Evolutionary conservation across 2,329 filamentous ascomycete genomes (phyloP).

Genomic region (Monilinia laxa): DNA sequence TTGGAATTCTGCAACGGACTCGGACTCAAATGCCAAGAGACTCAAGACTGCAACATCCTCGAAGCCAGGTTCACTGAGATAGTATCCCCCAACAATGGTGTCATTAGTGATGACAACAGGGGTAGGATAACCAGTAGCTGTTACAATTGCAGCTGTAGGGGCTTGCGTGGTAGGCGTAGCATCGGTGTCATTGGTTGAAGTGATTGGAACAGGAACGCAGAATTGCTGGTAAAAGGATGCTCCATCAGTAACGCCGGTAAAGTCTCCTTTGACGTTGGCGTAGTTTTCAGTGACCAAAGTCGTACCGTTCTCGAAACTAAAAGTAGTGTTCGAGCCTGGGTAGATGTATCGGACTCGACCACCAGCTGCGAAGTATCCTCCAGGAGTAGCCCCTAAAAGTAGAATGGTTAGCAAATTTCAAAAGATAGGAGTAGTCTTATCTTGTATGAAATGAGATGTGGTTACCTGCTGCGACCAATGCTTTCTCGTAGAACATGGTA

Average conservation of each 20-base stretch:
- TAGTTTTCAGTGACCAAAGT: constrained; percentile 39
- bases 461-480: constrained; percentile 30
- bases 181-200: neutral
- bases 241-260: constrained; percentile 37
- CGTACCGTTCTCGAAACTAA: constrained; percentile 46
- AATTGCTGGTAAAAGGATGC: constrained; percentile 36
- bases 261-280: constrained; percentile 42
- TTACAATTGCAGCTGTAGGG: constrained; percentile 23
- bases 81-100: constrained; percentile 36
- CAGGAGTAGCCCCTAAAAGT: constrained; percentile 14
- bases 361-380: constrained; percentile 43
- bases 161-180: neutral
- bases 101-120: constrained; percentile 35
- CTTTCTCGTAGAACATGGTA: constrained; percentile 44
- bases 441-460: neutral
- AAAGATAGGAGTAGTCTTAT: neutral
- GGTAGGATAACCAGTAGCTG: constrained; percentile 34
- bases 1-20: constrained; percentile 36
- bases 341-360: constrained; percentile 43
- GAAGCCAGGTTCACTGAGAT: constrained; percentile 35
- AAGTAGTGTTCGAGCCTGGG: constrained; percentile 43
- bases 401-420: neutral
- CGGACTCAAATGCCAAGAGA: constrained; percentile 35
- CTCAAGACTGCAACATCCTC: constrained; percentile 39
- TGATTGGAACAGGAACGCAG: constrained; percentile 23